These are phyloP conservation scores for Spiromastix sp. DNA, from an alignment of 2,329 filamentous ascomycete species.

Conservation along the genomic window DNA sequence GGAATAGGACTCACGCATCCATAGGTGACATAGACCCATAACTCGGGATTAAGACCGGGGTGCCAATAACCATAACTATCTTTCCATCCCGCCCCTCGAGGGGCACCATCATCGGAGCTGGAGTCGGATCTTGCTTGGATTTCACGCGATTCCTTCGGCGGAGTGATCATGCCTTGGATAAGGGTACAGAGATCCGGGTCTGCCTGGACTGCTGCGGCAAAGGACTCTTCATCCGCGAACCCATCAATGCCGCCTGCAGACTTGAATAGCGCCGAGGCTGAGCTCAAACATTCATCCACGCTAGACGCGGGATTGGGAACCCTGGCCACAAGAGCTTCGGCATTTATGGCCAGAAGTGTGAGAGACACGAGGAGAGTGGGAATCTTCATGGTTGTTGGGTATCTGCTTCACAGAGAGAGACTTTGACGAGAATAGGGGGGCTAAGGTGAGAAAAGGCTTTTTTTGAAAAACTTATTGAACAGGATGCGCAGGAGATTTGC, in stretches of 20 bases:
- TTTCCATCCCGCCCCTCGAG: neutral
- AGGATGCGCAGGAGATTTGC: neutral
- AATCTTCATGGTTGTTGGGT: neutral
- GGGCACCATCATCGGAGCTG: too few species aligned
- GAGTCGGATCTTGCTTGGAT: neutral
- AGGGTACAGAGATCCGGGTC: neutral
- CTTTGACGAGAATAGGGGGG: too few species aligned
- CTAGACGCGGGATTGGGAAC: neutral
- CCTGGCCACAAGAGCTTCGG: neutral
- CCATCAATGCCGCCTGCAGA: neutral
- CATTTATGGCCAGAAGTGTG: neutral
- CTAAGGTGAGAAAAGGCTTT: neutral
- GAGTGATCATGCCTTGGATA: neutral
- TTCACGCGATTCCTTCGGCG: neutral
- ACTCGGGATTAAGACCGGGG: neutral
- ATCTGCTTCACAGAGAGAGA: neutral
- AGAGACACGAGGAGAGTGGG: neutral
- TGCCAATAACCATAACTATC: neutral
- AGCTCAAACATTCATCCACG: neutral
- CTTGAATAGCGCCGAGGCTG: neutral
- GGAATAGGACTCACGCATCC: neutral
- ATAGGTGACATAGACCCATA: neutral
- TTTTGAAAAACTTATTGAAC: neutral
- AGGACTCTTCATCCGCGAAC: neutral
- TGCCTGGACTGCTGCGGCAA: neutral